Base-by-base conservation (phyloP, 305 asterid genomes). In the Lippia alba region DNA sequence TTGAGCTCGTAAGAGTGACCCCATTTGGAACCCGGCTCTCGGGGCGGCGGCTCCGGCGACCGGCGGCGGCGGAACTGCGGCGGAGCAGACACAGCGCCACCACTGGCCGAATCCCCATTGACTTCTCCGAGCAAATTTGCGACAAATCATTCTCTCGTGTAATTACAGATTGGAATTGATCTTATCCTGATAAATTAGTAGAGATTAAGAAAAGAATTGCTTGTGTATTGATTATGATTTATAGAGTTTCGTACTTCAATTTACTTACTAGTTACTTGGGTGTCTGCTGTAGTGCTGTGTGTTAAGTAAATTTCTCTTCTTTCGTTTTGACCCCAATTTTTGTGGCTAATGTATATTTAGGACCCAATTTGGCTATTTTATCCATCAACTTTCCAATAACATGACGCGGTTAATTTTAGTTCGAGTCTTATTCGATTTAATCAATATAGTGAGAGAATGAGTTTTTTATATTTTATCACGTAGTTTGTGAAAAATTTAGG, bases 141-240 rank as follows among this genome's bases (percentile, higher is more conserved):
- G 85, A 85, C 64, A 74, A 76, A 86, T 73, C 97, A 91, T 91
- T 66, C 34, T 69, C 2, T 9, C 5, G n/a, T 6, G 44, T 45
- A 16, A 46, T 39, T 62, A 17, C 6, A 34, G 51, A 55, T 8
- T 20, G 62, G 53, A 54, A 49, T 7, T 45, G 74, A 54, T 24
- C 40, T 70, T 16, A 18, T 36, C 41, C 59, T 51, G 69, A 69
- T 41, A 44, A 18, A 32, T 65, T 70, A 6, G 49, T 36, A 33
- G 2, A 36, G 44, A 12, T 46, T 56, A 3, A 14, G 50, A 53
- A 15, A 49, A 44, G 30, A 24, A 10, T 32, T 39, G 63, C 49
- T 44, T 10, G 58, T 12, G 69, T 3, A 44, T 44, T 8, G 49
- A 36, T 36, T 5, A 36, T 36, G 41, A 36, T 30, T 48, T 65